phyloP scores from a whole-genome alignment of 495 filamentous ascomycete species.

The Monascus purpureus region DNA sequence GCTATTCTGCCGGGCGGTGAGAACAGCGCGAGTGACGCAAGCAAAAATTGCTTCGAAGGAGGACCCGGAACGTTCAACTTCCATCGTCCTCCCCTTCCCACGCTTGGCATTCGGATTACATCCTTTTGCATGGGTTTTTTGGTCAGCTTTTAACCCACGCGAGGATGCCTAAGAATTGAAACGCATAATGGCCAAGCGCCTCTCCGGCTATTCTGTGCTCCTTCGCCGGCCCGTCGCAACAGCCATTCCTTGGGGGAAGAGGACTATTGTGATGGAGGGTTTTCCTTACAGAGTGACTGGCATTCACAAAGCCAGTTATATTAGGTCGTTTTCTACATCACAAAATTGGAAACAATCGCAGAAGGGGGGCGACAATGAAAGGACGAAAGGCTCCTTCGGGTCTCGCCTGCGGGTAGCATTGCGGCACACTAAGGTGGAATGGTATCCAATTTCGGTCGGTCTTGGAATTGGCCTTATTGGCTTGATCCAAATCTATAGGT shows the following conservation, averaged over 20 bases:
- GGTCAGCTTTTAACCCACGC: too few species aligned
- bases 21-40: too few species aligned
- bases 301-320: slow-evolving; percentile 14
- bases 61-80: too few species aligned
- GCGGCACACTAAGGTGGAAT: slow-evolving; percentile 66
- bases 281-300: slow-evolving; percentile 28
- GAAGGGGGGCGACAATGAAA: slow-evolving; percentile 15
- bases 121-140: too few species aligned
- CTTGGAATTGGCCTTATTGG: slow-evolving; percentile 83
- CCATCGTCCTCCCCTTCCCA: too few species aligned
- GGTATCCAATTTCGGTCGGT: slow-evolving; percentile 91
- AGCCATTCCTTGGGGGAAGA: slow-evolving; percentile 14
- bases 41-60: slow-evolving; percentile 4
- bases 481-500: slow-evolving; percentile 68
- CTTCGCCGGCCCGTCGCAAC: slow-evolving; percentile 15
- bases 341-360: slow-evolving; percentile 24
- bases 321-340: slow-evolving; percentile 28
- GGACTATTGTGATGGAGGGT: slow-evolving; percentile 22
- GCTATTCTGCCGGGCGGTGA: slow-evolving; percentile 18
- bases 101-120: too few species aligned
- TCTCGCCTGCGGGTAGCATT: slow-evolving; percentile 49
- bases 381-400: slow-evolving; percentile 45
- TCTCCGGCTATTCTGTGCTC: slow-evolving; percentile 13
- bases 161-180: too few species aligned
- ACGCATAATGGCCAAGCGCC: slow-evolving; percentile 27